Conservation (phyloP, 2,329 filamentous ascomycete species). For the Ilyonectria destructans region DNA sequence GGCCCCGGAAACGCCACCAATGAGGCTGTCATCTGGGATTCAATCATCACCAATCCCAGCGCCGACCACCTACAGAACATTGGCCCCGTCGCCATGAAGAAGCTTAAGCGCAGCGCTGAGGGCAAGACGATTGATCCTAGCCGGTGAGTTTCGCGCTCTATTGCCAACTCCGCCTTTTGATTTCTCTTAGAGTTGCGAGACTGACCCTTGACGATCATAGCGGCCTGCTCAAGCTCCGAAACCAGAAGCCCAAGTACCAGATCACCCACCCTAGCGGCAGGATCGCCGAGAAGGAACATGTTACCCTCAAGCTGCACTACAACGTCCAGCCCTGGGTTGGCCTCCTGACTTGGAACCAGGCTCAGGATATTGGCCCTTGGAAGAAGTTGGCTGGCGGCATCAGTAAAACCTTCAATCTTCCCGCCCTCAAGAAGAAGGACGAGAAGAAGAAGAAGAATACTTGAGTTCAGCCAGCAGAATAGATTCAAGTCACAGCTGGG, state of each 20-base stretch:
- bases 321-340: constrained; percentile 99
- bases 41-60: constrained; percentile 85
- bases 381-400: constrained; percentile 75
- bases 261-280: constrained; percentile 91
- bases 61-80: constrained; percentile 76
- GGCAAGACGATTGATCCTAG: constrained; percentile 75
- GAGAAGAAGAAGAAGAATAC: constrained; percentile 38
- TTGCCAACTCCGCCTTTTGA: neutral
- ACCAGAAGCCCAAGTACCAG: constrained; percentile 96
- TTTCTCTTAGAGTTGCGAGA: neutral
- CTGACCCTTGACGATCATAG: constrained; percentile 55
- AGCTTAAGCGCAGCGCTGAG: constrained; percentile 71
- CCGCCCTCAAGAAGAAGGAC: constrained; percentile 73
- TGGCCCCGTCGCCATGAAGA: constrained; percentile 73
- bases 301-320: constrained; percentile 88
- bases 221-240: constrained; percentile 83
- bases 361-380: constrained; percentile 73
- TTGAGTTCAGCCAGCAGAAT: constrained; percentile 26
- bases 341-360: constrained; percentile 84
- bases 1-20: constrained; percentile 64
- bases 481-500: constrained; percentile 3
- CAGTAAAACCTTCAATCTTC: constrained; percentile 77
- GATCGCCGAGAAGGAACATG: constrained; percentile 81
- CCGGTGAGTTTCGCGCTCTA: constrained; percentile 59
- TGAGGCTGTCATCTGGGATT: constrained; percentile 95